Base-by-base conservation (phyloP, 1,284 basidiomycete species). In the Trametes versicolor region DNA sequence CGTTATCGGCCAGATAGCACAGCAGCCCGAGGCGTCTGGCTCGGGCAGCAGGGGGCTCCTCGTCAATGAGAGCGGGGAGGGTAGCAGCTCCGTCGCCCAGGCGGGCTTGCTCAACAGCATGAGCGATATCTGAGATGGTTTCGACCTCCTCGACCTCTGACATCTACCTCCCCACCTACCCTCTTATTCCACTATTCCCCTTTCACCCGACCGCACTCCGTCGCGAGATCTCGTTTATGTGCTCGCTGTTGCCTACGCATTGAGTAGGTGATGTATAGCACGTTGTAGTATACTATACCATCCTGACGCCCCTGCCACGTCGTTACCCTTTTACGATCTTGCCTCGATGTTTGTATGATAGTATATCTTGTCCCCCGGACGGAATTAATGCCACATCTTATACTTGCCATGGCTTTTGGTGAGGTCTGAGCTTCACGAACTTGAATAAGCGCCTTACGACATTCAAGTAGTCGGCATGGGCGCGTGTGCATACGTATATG, bases 91-190 rank as follows among this genome's bases (percentile, higher is more conserved):
- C 45, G 79, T 81, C 48, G 80, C 84, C 49, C 85, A 85, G 29
- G 84, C 79, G 36, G 88, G 82, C 48, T 62, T 92, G 53, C 74
- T 92, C 68, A 85, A 79, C 75, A 84, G 83, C 73, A 77, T 86
- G 39, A 67, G 77, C 52, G 73, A 79, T 36, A 48, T 79, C 19
- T 79, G 67, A 69, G 52, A 27, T 29, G 37, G 37, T 29, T 23
- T 23, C 21, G 29, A 17, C 25, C 48, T 4, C 23, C 21, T n/a
- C n/a, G n/a, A n/a, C n/a, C n/a, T n/a, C n/a, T n/a, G n/a, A n/a
- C 39, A 41, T 41, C 2, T 17, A 2, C 48, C 48, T 32, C 27
- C 13, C 17, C 50, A 4, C 10, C 29, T 21, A 25, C 19, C 27
- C 50, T 19, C 21, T 9, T 19, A 49, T 15, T 9, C 50, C 50